Evolutionary conservation across 2,329 filamentous ascomycete genomes (phyloP).

Genomic region (Allantophomopsis lycopodina): DNA sequence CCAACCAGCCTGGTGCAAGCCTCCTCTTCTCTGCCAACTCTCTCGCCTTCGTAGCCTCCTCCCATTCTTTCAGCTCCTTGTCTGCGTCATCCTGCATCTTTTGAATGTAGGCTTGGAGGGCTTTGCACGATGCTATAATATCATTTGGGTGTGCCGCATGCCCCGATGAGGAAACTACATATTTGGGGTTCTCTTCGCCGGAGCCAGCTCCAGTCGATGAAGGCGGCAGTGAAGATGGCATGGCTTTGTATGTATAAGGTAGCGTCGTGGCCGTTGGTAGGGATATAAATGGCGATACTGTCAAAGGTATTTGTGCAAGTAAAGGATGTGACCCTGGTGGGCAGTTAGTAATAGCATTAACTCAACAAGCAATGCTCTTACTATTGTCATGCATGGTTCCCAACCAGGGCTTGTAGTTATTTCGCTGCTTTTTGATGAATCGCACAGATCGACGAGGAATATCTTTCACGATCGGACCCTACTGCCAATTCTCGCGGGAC

Average conservation of each 20-base stretch:
- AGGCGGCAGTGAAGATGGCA: slow-evolving; percentile 75
- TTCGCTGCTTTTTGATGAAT: no score
- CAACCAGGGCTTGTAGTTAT: no score
- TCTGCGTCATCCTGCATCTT: slow-evolving; percentile 56
- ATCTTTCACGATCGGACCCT: no score
- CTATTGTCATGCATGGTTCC: slow-evolving; percentile 16
- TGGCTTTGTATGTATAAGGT: slow-evolving; percentile 86
- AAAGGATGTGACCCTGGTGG: slow-evolving; percentile 65
- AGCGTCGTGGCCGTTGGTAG: slow-evolving; percentile 83
- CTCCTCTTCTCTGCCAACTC: slow-evolving; percentile 70
- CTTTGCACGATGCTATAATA: slow-evolving; percentile 69
- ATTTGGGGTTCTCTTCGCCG: slow-evolving; percentile 42
- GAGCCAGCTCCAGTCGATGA: slow-evolving; percentile 38
- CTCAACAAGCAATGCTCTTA: slow-evolving; percentile 3
- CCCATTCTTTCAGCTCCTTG: slow-evolving; percentile 52
- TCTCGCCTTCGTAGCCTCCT: slow-evolving; percentile 47
- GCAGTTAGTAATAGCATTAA: background rate
- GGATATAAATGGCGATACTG: slow-evolving; percentile 86
- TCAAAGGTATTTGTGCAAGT: slow-evolving; percentile 82
- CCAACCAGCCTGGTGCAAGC: slow-evolving; percentile 69
- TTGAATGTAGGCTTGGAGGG: slow-evolving; percentile 62
- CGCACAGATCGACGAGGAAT: no score
- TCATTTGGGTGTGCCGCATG: slow-evolving; percentile 78
- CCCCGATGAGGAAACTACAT: slow-evolving; percentile 65
- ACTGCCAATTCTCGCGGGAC: no score